Conservation (phyloP, 768 basidiomycete species). For the Kwoniella mangroviensis region DNA sequence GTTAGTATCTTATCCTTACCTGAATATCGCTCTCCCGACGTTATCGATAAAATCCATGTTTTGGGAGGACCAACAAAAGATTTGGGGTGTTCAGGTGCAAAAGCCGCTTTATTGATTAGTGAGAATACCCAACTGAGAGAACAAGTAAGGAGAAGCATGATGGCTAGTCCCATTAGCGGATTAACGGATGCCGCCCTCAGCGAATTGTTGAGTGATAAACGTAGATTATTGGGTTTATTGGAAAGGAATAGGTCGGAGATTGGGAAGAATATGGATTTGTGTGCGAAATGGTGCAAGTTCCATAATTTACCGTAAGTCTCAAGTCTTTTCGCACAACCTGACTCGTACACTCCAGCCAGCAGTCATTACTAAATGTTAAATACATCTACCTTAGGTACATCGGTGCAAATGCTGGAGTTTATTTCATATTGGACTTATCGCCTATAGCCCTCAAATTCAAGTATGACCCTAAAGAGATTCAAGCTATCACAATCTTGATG, state of each 20-base stretch:
- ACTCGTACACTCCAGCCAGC: too few species aligned
- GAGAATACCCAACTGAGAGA: slow-evolving; percentile 2
- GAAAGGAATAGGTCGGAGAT: slow-evolving; percentile 1
- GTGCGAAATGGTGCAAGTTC: slow-evolving; percentile 5
- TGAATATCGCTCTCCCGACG: background rate
- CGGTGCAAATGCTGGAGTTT: slow-evolving; percentile 18
- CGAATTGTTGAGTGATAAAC: background rate
- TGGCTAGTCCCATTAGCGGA: slow-evolving; percentile 14
- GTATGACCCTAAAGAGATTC: background rate
- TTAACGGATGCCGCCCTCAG: background rate
- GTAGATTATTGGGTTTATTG: background rate
- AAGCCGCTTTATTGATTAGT: slow-evolving; percentile 8
- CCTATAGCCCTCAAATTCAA: background rate
- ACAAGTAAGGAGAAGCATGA: background rate
- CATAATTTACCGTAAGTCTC: slow-evolving; percentile 14
- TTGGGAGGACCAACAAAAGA: slow-evolving; percentile 12
- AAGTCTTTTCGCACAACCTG: too few species aligned
- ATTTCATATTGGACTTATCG: slow-evolving; percentile 15
- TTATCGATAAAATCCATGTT: slow-evolving; percentile 5
- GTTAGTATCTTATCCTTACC: slow-evolving; percentile 7
- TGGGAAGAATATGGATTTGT: slow-evolving; percentile 5
- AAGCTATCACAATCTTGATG: slow-evolving; percentile 6
- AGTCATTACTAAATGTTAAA: too few species aligned
- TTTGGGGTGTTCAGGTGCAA: slow-evolving; percentile 13
- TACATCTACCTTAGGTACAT: too few species aligned